Evolutionary conservation across 2,329 filamentous ascomycete species (phyloP).

Genomic region (Metarhizium guizhouense): DNA sequence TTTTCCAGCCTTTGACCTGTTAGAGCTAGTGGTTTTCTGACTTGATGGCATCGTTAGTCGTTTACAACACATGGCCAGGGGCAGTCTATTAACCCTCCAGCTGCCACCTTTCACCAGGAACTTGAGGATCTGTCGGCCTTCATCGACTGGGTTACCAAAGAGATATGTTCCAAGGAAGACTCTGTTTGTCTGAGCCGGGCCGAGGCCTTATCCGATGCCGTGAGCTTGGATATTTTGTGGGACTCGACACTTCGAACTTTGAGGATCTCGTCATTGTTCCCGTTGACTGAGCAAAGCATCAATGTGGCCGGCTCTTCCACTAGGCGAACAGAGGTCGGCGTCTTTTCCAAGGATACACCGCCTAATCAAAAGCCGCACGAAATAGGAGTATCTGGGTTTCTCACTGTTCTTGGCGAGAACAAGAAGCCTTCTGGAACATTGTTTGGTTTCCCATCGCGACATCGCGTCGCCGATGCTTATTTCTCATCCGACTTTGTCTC

Average conservation of each 20-base stretch:
- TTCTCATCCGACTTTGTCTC: conserved; percentile 57
- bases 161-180: conserved; percentile 40
- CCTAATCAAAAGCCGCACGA: conserved; percentile 58
- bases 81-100: neutral
- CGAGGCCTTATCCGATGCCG: conserved; percentile 38
- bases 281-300: conserved; percentile 32
- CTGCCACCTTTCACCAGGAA: conserved; percentile 49
- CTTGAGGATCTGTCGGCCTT: conserved; percentile 50
- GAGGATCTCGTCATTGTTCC: conserved; percentile 58
- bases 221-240: conserved; percentile 69
- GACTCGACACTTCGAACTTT: conserved; percentile 58
- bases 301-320: conserved; percentile 29
- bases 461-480: conserved; percentile 47
- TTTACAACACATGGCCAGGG: conserved; percentile 46
- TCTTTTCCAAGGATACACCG: conserved; percentile 58
- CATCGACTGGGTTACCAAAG: conserved; percentile 39
- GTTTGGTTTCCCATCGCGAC: conserved; percentile 77
- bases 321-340: conserved; percentile 68
- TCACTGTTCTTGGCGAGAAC: conserved; percentile 71
- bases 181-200: conserved; percentile 40
- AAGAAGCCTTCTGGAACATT: conserved; percentile 63
- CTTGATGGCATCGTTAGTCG: conserved; percentile 31
- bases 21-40: conserved; percentile 3
- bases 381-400: conserved; percentile 66
- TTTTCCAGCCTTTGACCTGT: too few relatives aligned